Base-by-base conservation (phyloP, 768 basidiomycete genomes). In the Rhodotorula graminis region DNA sequence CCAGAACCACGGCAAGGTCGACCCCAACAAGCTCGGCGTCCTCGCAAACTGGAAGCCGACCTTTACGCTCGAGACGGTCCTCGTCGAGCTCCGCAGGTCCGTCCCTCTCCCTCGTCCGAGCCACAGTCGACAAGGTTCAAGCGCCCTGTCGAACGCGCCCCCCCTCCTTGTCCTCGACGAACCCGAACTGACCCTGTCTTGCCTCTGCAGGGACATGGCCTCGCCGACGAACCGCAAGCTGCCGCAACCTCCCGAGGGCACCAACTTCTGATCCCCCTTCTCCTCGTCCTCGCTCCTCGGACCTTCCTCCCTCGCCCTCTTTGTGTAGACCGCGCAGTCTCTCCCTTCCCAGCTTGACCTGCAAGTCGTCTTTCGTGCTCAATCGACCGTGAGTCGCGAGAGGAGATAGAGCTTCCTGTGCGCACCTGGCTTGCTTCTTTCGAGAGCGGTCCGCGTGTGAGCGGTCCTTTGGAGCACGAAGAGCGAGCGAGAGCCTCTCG, bases 31-130 rank as follows among this genome's bases (percentile, higher is more conserved):
- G 80, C 84, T 99, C 46, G 82, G 85, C 33, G 88, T 92, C 14
- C 86, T 98, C 50, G 80, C 85, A 19, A 82, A 85, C 59, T 98
- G 96, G 96, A 85, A 81, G 65, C 83, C 89, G 72, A 87, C 85
- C 59, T 86, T 84, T 78, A 92, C 89, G 77, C 86, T 99, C 76
- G 94, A 98, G 84, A 90, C 85, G 4, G 83, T 98, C 23, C 84
- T 99, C 19, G 91, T 95, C n/a, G 91, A 93, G 81, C 90, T 99
- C 77, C 85, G 95, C 79, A 89, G 87, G 95, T 93, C 70, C 78
- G 90, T 47, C 46, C 16, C 49, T 23, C 50, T 23, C n/a, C 18
- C 25, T 23, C 19, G 37, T 9, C 6, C 27, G 3, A n/a, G n/a
- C n/a, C n/a, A n/a, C n/a, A n/a, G n/a, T n/a, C n/a, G n/a, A n/a